Conservation (phyloP, 441 rosid genomes). For the Adansonia gregorii region DNA sequence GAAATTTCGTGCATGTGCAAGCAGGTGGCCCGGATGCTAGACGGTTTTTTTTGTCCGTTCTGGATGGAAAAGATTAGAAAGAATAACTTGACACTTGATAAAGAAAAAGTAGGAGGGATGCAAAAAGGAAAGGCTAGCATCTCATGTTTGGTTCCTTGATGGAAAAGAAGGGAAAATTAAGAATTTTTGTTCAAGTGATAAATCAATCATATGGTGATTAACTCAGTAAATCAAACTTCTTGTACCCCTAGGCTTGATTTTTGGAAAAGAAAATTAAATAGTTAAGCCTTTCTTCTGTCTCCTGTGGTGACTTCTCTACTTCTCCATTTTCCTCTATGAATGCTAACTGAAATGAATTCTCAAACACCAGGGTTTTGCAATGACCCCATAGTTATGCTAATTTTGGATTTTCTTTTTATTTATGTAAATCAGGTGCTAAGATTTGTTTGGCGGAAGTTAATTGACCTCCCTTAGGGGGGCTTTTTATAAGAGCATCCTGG, state of each 20-base stretch:
- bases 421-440: slow-evolving; percentile 18
- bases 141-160: slow-evolving; percentile 1
- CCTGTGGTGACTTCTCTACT: background rate
- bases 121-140: slow-evolving; percentile 9
- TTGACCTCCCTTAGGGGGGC: background rate
- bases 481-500: slow-evolving; percentile 19
- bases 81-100: background rate
- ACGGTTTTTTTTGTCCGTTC: background rate
- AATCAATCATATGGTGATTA: background rate
- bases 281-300: background rate
- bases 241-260: background rate
- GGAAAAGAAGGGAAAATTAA: background rate
- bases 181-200: slow-evolving; percentile 10
- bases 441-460: slow-evolving; percentile 3
- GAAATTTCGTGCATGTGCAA: background rate
- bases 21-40: slow-evolving; percentile 2
- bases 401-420: slow-evolving; percentile 13
- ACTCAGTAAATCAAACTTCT: background rate
- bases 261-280: slow-evolving; percentile 2
- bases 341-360: background rate
- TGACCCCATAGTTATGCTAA: slow-evolving; percentile 17
- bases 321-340: background rate
- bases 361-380: slow-evolving; percentile 16
- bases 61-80: background rate
- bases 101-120: background rate